Percentiles rank a stretch among this genome's conserved stretches.
Conservation (phyloP, 1,139 yeast genomes). For the Kurtzmaniella quercitrusa region DNA sequence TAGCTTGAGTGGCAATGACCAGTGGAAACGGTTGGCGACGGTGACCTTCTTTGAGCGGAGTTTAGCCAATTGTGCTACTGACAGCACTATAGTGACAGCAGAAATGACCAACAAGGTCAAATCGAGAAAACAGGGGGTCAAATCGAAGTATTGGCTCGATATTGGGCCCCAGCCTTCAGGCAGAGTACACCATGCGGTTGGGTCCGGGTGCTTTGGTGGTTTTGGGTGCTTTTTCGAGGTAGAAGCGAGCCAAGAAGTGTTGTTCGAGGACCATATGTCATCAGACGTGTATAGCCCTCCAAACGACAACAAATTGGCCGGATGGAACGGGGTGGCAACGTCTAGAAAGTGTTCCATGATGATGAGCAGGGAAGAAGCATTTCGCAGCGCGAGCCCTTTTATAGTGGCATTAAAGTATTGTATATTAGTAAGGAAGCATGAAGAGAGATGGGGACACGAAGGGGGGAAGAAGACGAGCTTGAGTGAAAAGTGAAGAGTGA, state of each 20-base stretch:
- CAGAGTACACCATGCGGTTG: neutral
- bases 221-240: neutral
- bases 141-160: slow-evolving; percentile 53
- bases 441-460: neutral
- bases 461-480: too few relatives aligned
- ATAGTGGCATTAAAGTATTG: neutral
- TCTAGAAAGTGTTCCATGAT: neutral
- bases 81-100: slow-evolving; percentile 50
- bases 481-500: neutral
- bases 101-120: slow-evolving; percentile 50
- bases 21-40: slow-evolving; percentile 30
- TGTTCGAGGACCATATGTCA: neutral
- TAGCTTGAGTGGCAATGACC: slow-evolving; percentile 43
- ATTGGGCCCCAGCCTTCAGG: slow-evolving; percentile 76
- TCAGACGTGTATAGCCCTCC: neutral
- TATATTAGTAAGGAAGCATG: too few relatives aligned
- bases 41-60: slow-evolving; percentile 29
- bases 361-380: neutral
- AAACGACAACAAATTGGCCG: neutral
- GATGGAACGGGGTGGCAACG: neutral
- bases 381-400: neutral
- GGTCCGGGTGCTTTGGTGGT: neutral
- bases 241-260: neutral
- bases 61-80: slow-evolving; percentile 39
- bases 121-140: slow-evolving; percentile 83